Evolutionary conservation across 2,329 filamentous ascomycete species (phyloP).

Genomic region (Trichothecium sympodiale): DNA sequence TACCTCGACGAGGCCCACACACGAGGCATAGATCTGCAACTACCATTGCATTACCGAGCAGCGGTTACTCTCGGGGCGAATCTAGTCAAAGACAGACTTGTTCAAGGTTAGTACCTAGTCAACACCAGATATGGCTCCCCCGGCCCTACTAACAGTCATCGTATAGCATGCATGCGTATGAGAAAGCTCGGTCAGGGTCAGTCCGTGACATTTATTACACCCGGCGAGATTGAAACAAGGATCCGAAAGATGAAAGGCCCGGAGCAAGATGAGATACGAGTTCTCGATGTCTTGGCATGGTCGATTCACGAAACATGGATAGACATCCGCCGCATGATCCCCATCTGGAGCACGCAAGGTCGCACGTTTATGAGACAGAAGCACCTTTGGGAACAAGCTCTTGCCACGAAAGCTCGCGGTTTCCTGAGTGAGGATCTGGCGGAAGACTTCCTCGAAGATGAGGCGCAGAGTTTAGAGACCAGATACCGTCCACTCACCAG

Average conservation of each 20-base stretch:
- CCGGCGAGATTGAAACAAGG: conserved; percentile 45
- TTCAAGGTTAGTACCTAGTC: conserved; percentile 36
- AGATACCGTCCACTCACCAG: conserved; percentile 31
- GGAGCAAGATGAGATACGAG: conserved; percentile 12
- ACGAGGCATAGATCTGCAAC: conserved; percentile 46
- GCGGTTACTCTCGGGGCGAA: conserved; percentile 45
- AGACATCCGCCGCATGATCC: conserved; percentile 36
- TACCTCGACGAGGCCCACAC: conserved; percentile 51
- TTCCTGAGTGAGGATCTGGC: neutral
- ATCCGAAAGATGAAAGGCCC: conserved; percentile 21
- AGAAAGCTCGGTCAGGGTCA: conserved; percentile 56
- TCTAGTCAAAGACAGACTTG: conserved; percentile 49
- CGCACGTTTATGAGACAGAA: conserved; percentile 32
- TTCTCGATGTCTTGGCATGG: conserved; percentile 47
- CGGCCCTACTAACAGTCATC: neutral
- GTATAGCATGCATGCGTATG: conserved; percentile 62
- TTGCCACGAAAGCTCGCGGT: neutral
- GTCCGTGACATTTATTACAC: conserved; percentile 49
- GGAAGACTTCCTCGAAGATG: conserved; percentile 1
- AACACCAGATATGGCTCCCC: conserved; percentile 14
- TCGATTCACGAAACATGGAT: conserved; percentile 43
- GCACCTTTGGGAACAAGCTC: conserved; percentile 15
- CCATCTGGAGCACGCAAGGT: conserved; percentile 52
- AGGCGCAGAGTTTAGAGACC: conserved; percentile 32
- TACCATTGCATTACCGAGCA: conserved; percentile 33